Evolutionary conservation across 164 flowering plant species (phyloP).

Genomic region (Akebia trifoliata): DNA sequence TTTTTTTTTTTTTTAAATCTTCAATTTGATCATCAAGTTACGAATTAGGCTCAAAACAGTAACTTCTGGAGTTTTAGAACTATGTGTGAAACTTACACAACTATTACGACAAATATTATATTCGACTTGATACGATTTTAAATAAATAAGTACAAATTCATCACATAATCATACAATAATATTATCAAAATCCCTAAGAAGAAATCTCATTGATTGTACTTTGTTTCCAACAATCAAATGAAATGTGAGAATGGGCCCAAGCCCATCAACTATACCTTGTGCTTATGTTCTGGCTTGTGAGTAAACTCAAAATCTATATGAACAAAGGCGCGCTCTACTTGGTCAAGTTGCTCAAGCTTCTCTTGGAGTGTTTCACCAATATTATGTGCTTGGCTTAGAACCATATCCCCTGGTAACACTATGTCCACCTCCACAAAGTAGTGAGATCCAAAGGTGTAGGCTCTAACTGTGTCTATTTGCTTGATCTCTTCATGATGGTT

Average conservation of each 20-base stretch:
- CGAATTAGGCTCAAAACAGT: too few relatives aligned
- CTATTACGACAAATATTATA: too few relatives aligned
- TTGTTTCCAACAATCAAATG: too few relatives aligned
- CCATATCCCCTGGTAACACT: slow-evolving; percentile 69
- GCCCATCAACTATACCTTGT: slow-evolving; percentile 20
- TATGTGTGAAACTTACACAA: too few relatives aligned
- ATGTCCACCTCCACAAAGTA: slow-evolving; percentile 93
- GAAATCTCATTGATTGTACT: too few relatives aligned
- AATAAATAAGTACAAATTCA: too few relatives aligned
- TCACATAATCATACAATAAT: too few relatives aligned
- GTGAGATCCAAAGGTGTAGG: slow-evolving; percentile 68
- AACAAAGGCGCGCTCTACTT: slow-evolving; percentile 83
- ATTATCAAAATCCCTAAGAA: too few relatives aligned
- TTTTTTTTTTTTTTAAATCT: too few relatives aligned
- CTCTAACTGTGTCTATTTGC: slow-evolving; percentile 89
- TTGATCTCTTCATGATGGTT: slow-evolving; percentile 69
- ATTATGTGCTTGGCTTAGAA: slow-evolving; percentile 56
- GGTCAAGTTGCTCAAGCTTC: slow-evolving; percentile 72
- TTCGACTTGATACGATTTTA: too few relatives aligned
- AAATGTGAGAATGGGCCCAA: background rate
- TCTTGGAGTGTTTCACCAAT: slow-evolving; percentile 82
- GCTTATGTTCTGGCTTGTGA: slow-evolving; percentile 72
- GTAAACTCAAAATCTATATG: slow-evolving; percentile 75
- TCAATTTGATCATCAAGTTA: too few relatives aligned
- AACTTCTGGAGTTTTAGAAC: too few relatives aligned